Evolutionary conservation across 192 early-diverging fungal genomes (phyloP), one percentile per base, ranked within the genome.

Genomic region (Gorgonomyces haynaldii): DNA sequence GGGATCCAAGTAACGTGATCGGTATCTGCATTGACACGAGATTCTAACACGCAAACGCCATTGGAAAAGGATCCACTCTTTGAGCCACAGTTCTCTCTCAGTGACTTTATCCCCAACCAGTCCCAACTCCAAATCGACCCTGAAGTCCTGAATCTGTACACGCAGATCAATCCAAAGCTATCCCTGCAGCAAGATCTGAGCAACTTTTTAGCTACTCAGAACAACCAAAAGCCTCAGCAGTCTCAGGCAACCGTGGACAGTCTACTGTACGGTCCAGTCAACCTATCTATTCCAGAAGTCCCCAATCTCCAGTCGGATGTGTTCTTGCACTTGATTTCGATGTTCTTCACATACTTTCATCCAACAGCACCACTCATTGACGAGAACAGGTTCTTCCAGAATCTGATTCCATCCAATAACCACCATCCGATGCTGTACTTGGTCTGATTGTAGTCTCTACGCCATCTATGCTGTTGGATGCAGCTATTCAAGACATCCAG

Each of bases 371-470:
- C 61, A 15, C n/a, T 64, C 9, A 41, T 64, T 24, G 42, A 64
- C 24, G 56, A 59, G 22, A 47, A 8, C 6, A 30, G 29, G 30
- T 66, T 66, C 45, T 44, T 62, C 26, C 31, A 55, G 17, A 62
- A 66, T 21, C 48, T 66, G 25, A 55, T 64, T 2, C 66, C 66
- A 16, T 22, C 16, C 21, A 71, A 71, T 51, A 55, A 61, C 16
- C 69, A 71, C 38, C 64, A 52, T 25, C 69, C 61, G 1, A 55
- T 60, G 50, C 45, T 69, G 21, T n/a, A n/a, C n/a, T n/a, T n/a
- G n/a, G n/a, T n/a, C n/a, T n/a, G n/a, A n/a, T n/a, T n/a, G n/a
- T n/a, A n/a, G n/a, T n/a, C 44, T 69, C 12, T 52, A 61, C 45
- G 54, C 62, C 19, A 64, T 69, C 30, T 69, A 69, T 51, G 44